phyloP scores from a whole-genome alignment of 768 basidiomycete genomes.

The Exsudoporus frostii region DNA sequence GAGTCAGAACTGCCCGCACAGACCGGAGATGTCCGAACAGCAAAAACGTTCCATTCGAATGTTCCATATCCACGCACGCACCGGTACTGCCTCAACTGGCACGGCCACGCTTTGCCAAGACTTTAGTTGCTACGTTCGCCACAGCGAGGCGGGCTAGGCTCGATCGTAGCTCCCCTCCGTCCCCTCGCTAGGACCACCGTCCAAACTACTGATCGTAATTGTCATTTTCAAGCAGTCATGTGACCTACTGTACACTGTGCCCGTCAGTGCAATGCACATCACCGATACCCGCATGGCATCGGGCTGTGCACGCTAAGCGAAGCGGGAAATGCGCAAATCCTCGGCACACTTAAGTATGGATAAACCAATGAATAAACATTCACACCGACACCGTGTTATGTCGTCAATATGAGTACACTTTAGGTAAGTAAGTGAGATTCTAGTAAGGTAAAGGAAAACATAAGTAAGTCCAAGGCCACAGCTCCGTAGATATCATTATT shows the following conservation, averaged over 20 bases:
- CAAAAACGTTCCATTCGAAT: conserved; percentile 24
- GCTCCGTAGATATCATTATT: background rate
- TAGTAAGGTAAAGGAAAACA: background rate
- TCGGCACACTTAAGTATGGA: too few relatives aligned
- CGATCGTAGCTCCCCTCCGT: background rate
- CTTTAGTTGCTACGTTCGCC: background rate
- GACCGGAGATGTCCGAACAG: conserved; percentile 17
- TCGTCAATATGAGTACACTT: background rate
- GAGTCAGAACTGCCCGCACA: background rate
- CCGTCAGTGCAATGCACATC: background rate
- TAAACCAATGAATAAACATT: background rate
- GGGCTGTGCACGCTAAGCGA: background rate
- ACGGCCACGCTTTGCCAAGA: background rate
- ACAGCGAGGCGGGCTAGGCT: background rate
- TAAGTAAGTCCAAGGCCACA: background rate
- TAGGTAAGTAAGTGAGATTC: background rate
- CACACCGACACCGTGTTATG: too few relatives aligned
- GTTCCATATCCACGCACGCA: conserved; percentile 20
- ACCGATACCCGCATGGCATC: background rate
- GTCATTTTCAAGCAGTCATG: background rate
- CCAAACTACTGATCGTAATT: background rate
- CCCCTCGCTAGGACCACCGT: background rate
- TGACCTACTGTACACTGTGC: background rate
- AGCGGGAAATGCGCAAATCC: background rate
- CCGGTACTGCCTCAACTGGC: conserved; percentile 13